phyloP scores from a whole-genome alignment of 768 basidiomycete species.

The Suillus fuscotomentosus region DNA sequence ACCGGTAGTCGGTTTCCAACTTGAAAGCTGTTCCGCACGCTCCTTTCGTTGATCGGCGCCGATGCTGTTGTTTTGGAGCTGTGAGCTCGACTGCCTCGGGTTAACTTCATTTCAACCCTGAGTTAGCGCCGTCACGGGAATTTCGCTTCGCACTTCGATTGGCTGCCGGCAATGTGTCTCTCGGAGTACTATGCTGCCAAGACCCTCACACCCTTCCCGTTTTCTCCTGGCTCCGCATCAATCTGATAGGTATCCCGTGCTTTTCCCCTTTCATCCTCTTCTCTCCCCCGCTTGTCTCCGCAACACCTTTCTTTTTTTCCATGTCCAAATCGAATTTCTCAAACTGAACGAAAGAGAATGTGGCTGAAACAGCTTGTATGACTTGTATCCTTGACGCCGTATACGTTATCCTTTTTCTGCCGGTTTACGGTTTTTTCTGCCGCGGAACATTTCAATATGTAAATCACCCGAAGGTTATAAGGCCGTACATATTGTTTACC shows the following conservation, averaged over 20 bases:
- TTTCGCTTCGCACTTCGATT: background rate
- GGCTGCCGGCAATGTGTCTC: slow-evolving; percentile 9
- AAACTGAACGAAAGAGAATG: slow-evolving; percentile 11
- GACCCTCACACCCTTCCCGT: background rate
- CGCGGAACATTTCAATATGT: slow-evolving; percentile 13
- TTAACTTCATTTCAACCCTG: slow-evolving; percentile 13
- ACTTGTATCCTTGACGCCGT: slow-evolving; percentile 5
- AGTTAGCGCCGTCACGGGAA: slow-evolving; percentile 1
- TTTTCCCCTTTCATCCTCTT: slow-evolving; percentile 8
- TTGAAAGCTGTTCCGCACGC: slow-evolving; percentile 1
- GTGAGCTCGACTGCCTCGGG: background rate
- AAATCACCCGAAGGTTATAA: slow-evolving; percentile 21
- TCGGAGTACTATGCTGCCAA: background rate
- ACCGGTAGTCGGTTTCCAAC: too few species aligned
- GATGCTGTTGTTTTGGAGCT: background rate
- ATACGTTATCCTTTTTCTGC: slow-evolving; percentile 27
- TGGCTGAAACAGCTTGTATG: slow-evolving; percentile 6
- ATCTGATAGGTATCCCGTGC: background rate
- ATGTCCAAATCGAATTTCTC: slow-evolving; percentile 3
- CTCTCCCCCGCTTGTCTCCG: slow-evolving; percentile 24
- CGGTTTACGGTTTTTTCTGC: slow-evolving; percentile 6
- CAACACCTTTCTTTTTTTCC: slow-evolving; percentile 5
- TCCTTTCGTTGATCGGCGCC: background rate
- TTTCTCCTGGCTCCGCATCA: slow-evolving; percentile 4
- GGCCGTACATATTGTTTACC: background rate